Evolutionary conservation across 345 rosid genomes (phyloP).

Genomic region (Sonneratia caseolaris): DNA sequence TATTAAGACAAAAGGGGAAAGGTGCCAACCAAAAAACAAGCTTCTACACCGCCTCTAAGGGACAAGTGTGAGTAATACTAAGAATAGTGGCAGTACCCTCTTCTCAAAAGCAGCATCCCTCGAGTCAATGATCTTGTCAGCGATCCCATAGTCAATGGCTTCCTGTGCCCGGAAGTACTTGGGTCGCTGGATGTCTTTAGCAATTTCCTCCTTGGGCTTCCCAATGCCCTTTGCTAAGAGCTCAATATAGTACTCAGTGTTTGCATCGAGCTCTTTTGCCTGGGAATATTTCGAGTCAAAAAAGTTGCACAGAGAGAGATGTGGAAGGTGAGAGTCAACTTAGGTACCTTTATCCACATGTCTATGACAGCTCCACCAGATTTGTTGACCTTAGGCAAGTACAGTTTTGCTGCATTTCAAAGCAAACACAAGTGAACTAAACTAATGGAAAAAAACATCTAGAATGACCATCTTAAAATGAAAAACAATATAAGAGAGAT

Average conservation of each 20-base stretch:
- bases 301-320: neutral
- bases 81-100: conserved; percentile 28
- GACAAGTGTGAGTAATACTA: neutral
- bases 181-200: conserved; percentile 56
- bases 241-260: conserved; percentile 55
- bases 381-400: conserved; percentile 60
- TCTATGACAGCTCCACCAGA: conserved; percentile 79
- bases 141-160: conserved; percentile 82
- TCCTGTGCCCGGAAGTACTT: conserved; percentile 58
- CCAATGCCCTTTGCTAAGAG: conserved; percentile 71
- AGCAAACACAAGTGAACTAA: neutral
- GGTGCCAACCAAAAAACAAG: neutral
- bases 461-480: neutral
- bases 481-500: neutral
- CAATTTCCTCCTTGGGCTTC: conserved; percentile 67
- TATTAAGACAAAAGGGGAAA: conserved; percentile 7
- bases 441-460: neutral
- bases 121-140: conserved; percentile 61
- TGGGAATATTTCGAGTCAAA: conserved; percentile 10
- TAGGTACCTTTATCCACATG: conserved; percentile 74
- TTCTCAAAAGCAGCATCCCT: conserved; percentile 47
- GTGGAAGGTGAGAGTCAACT: neutral
- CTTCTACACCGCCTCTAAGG: neutral
- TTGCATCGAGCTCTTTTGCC: conserved; percentile 80
- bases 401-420: conserved; percentile 53